These are phyloP conservation scores for Neonectria punicea DNA, from an alignment of 2,329 filamentous ascomycete genomes.

Conservation along the genomic window DNA sequence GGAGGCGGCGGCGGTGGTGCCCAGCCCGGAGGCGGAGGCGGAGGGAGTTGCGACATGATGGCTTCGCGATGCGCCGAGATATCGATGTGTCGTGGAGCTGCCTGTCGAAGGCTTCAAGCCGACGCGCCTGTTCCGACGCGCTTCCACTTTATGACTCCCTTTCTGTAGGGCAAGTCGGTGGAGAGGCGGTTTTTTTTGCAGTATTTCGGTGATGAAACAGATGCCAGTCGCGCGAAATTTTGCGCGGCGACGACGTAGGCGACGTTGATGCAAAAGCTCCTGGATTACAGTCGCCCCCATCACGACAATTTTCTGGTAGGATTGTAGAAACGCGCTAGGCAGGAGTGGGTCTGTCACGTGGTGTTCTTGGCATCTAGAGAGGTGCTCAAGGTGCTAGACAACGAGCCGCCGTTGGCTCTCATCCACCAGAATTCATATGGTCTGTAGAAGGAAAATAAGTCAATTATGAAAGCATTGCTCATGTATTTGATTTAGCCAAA, in stretches of 20 bases:
- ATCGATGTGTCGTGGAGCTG: conserved; percentile 37
- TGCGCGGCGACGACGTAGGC: conserved; percentile 45
- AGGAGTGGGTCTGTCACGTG: conserved; percentile 43
- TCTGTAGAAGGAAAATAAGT: no score
- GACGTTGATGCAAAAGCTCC: conserved; percentile 41
- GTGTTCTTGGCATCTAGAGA: background rate
- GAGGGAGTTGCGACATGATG: conserved; percentile 64
- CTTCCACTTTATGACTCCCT: conserved; percentile 33
- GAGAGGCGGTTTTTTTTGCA: background rate
- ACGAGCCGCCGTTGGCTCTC: background rate
- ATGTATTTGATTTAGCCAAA: no score
- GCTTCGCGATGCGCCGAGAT: conserved; percentile 43
- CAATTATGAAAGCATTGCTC: no score
- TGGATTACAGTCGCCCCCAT: conserved; percentile 39
- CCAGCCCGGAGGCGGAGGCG: conserved; percentile 69
- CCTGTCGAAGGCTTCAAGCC: conserved; percentile 48
- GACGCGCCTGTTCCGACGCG: conserved; percentile 50
- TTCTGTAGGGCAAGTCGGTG: conserved; percentile 10
- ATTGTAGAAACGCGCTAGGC: conserved; percentile 36
- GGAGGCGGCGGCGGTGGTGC: conserved; percentile 68
- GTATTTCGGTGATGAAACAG: conserved; percentile 34
- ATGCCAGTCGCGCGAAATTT: conserved; percentile 43
- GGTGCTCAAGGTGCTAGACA: background rate
- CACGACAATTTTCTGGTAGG: conserved; percentile 50
- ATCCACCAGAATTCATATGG: background rate